Conservation (phyloP, 1,284 basidiomycete species). For the Leccinum ponderosum region DNA sequence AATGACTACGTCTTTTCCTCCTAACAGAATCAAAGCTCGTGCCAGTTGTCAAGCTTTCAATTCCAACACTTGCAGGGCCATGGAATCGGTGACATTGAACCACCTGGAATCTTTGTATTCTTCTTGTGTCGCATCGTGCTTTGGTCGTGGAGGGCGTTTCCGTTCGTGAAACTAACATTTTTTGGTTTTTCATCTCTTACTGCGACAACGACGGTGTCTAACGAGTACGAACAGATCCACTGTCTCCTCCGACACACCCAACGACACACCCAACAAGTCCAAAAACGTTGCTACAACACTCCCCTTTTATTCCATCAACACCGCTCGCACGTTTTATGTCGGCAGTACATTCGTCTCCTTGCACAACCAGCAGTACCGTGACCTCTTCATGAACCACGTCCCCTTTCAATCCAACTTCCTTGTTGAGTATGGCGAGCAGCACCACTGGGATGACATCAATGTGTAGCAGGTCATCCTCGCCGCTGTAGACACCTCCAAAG, state of each 20-base stretch:
- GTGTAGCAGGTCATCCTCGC: conserved; percentile 49
- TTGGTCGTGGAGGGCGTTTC: no score
- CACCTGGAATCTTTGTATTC: no score
- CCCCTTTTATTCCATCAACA: conserved; percentile 59
- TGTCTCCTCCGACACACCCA: conserved; percentile 31
- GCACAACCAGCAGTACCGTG: conserved; percentile 67
- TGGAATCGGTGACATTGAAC: no score
- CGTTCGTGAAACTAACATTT: no score
- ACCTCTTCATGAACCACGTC: conserved; percentile 57
- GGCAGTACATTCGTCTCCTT: conserved; percentile 76
- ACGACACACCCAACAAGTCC: conserved; percentile 26
- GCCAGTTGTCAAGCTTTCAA: no score
- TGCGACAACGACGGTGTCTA: conserved; percentile 25
- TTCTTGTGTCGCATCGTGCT: no score
- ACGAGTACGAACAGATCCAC: conserved; percentile 38
- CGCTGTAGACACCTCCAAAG: no score
- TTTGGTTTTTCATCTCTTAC: background rate
- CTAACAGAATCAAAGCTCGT: no score
- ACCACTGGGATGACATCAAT: conserved; percentile 76
- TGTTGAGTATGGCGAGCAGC: conserved; percentile 78
- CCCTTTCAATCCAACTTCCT: conserved; percentile 70
- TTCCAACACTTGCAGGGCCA: no score
- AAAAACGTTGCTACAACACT: conserved; percentile 53
- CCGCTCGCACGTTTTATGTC: conserved; percentile 74
- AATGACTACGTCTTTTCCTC: no score